Evolutionary conservation across 805 yeast species (phyloP).

Genomic region (Ogataea degrootiae): DNA sequence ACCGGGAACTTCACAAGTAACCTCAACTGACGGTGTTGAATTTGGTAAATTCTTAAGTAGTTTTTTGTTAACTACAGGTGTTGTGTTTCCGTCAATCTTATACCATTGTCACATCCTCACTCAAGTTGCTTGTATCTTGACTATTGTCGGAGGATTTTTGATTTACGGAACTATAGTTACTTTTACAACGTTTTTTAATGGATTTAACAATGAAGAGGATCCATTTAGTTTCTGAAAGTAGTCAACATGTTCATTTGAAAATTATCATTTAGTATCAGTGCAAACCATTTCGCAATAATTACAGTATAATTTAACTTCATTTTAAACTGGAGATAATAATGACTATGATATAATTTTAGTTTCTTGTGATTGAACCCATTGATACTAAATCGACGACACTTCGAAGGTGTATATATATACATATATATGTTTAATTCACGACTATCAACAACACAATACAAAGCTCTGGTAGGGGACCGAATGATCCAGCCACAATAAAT

Average conservation of each 20-base stretch:
- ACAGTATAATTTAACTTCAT: no score
- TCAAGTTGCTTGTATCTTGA: slow-evolving; percentile 67
- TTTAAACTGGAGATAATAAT: no score
- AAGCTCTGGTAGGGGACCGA: no score
- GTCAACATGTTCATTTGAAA: not conserved
- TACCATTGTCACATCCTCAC: slow-evolving; percentile 72
- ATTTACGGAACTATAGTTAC: slow-evolving; percentile 81
- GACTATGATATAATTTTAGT: no score
- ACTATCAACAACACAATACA: no score
- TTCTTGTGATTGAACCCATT: no score
- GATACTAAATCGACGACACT: no score
- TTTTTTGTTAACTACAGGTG: slow-evolving; percentile 67
- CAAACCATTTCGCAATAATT: not conserved
- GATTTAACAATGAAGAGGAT: slow-evolving; percentile 38
- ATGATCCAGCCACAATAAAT: no score
- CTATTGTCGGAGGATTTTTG: slow-evolving; percentile 77
- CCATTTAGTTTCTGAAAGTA: slow-evolving; percentile 22
- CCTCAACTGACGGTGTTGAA: slow-evolving; percentile 51
- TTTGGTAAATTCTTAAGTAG: slow-evolving; percentile 78
- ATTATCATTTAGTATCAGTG: not conserved
- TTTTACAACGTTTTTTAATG: slow-evolving; percentile 74
- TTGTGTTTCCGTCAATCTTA: slow-evolving; percentile 68
- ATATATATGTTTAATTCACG: no score
- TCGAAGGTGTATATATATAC: no score
- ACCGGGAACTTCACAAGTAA: slow-evolving; percentile 26